Conservation (phyloP, 257 asterid genomes). For the Leonotis leonurus region DNA sequence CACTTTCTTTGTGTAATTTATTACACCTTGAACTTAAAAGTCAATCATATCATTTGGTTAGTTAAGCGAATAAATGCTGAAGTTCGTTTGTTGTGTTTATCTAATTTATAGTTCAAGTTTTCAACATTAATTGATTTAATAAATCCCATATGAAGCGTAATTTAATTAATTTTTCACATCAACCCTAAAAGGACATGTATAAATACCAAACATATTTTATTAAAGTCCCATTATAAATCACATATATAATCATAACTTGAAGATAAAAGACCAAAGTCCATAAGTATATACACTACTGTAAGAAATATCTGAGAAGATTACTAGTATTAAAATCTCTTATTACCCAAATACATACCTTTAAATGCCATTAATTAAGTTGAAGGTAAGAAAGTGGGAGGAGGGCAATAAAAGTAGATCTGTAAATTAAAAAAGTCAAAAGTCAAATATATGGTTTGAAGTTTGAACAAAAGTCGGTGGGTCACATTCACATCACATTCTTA, state of each 20-base stretch:
- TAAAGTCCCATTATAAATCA: too few relatives aligned
- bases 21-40: neutral
- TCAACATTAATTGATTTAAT: neutral
- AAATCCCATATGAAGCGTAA: neutral
- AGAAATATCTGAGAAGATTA: too few relatives aligned
- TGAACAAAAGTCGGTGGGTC: slow-evolving; percentile 23
- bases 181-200: neutral
- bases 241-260: too few relatives aligned
- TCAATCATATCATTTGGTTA: neutral
- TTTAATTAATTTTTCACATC: too few relatives aligned
- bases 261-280: too few relatives aligned
- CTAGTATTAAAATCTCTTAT: too few relatives aligned
- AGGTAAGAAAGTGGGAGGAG: neutral
- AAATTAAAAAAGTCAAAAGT: slow-evolving; percentile 21
- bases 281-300: too few relatives aligned
- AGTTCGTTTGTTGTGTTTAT: neutral
- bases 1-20: neutral
- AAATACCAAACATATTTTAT: too few relatives aligned
- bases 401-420: neutral
- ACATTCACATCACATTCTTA: neutral
- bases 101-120: neutral
- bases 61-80: neutral
- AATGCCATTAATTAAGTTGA: neutral
- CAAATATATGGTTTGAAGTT: slow-evolving; percentile 19
- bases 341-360: neutral